These are phyloP conservation scores for Punica granatum DNA, from an alignment of 345 rosid genomes.

Conservation along the genomic window DNA sequence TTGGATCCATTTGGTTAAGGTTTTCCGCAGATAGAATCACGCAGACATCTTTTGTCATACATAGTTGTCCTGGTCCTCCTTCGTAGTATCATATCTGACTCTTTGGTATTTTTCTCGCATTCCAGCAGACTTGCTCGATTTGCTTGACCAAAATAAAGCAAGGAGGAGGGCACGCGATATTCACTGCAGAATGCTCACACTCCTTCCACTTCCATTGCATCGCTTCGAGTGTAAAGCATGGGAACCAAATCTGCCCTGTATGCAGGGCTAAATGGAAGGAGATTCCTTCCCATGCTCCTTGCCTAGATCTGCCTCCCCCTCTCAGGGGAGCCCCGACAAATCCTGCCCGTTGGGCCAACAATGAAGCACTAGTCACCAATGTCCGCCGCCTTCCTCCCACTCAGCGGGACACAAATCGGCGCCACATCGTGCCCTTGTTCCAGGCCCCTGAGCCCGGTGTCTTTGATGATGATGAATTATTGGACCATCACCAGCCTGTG, in stretches of 20 bases:
- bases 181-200: slow-evolving; percentile 92
- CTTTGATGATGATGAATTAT: slow-evolving; percentile 66
- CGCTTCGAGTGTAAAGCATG: slow-evolving; percentile 77
- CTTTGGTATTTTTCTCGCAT: slow-evolving; percentile 6
- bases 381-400: slow-evolving; percentile 46
- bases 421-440: slow-evolving; percentile 41
- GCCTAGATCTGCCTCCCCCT: slow-evolving; percentile 30
- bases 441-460: slow-evolving; percentile 61
- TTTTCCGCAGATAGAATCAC: background rate
- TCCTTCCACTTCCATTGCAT: slow-evolving; percentile 96
- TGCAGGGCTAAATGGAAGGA: slow-evolving; percentile 93
- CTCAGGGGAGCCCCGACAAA: slow-evolving; percentile 23
- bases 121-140: slow-evolving; percentile 74
- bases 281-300: slow-evolving; percentile 69
- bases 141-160: slow-evolving; percentile 86
- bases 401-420: slow-evolving; percentile 44
- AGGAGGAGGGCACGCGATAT: slow-evolving; percentile 82
- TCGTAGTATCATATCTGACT: background rate
- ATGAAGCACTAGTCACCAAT: slow-evolving; percentile 48
- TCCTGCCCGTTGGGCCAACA: slow-evolving; percentile 36
- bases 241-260: slow-evolving; percentile 84
- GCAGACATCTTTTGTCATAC: background rate
- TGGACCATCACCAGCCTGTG: slow-evolving; percentile 40
- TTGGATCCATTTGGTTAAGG: background rate
- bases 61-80: too few species aligned